These are phyloP conservation scores for Dictyostelium intermedium DNA, from an alignment of 78 protist species.

Conservation along the genomic window DNA sequence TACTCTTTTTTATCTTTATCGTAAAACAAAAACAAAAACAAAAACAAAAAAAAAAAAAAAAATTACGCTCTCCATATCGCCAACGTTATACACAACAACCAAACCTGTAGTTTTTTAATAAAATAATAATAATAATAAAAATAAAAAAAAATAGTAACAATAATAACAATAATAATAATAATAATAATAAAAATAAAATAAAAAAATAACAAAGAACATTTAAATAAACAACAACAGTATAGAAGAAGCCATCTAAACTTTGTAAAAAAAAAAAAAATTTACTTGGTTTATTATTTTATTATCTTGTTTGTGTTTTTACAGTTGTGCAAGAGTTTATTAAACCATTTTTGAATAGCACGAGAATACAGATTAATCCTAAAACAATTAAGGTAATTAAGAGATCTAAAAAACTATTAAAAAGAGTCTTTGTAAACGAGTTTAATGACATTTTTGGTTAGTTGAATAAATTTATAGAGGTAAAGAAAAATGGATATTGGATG, in stretches of 20 bases:
- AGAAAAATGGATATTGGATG: too few species aligned
- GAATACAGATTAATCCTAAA: too few species aligned
- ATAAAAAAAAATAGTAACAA: background rate
- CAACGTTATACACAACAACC: background rate
- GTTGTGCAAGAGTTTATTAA: background rate
- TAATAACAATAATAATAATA: background rate
- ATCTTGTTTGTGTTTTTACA: too few species aligned
- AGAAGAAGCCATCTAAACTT: background rate
- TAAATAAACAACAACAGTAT: background rate
- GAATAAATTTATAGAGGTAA: too few species aligned
- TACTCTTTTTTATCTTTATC: background rate
- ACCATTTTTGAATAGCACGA: too few species aligned
- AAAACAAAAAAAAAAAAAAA: background rate
- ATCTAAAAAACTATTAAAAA: too few species aligned
- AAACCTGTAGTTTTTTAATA: conserved; percentile 4
- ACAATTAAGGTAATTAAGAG: too few species aligned
- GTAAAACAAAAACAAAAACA: background rate
- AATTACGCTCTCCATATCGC: background rate
- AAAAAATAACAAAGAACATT: background rate
- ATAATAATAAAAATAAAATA: background rate
- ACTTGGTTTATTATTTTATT: too few species aligned
- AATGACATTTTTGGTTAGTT: too few species aligned
- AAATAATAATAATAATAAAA: background rate
- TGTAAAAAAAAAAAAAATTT: background rate
- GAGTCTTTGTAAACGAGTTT: too few species aligned